Evolutionary conservation across 768 basidiomycete genomes (phyloP).

Genomic region (Lactarius evosmus): DNA sequence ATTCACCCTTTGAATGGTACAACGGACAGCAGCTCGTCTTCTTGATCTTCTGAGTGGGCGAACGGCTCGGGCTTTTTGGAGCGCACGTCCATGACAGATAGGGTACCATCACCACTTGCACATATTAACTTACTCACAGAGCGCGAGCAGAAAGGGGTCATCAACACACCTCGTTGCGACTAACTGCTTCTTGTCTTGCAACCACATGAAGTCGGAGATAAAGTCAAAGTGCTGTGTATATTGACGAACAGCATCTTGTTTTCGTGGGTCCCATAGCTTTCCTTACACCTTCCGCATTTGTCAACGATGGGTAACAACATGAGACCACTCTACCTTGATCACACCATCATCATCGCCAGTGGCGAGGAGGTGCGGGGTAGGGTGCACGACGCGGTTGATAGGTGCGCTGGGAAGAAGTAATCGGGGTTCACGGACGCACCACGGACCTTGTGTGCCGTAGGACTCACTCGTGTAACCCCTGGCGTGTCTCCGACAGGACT

Average conservation of each 20-base stretch:
- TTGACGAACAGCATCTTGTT: conserved; percentile 55
- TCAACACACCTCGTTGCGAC: conserved; percentile 79
- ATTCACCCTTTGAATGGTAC: conserved; percentile 78
- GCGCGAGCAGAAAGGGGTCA: background rate
- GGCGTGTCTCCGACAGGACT: conserved; percentile 44
- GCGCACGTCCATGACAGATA: conserved; percentile 89
- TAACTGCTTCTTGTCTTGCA: conserved; percentile 67
- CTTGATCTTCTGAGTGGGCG: conserved; percentile 91
- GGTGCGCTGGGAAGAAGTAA: conserved; percentile 50
- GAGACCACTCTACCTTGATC: conserved; percentile 60
- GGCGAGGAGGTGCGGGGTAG: conserved; percentile 67
- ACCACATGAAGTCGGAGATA: conserved; percentile 87
- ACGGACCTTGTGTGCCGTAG: background rate
- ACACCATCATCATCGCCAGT: conserved; percentile 95
- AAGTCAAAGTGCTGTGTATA: conserved; percentile 93
- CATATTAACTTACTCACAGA: background rate
- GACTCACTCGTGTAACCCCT: conserved; percentile 67
- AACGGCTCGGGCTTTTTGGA: conserved; percentile 74
- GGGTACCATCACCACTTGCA: conserved; percentile 82
- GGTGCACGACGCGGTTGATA: conserved; percentile 78
- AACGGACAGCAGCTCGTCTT: conserved; percentile 88
- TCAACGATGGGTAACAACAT: background rate
- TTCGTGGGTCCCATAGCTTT: conserved; percentile 89
- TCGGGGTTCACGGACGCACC: conserved; percentile 27
- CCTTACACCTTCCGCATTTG: background rate